These are phyloP conservation scores for Rostrohypoxylon terebratum DNA, from an alignment of 495 filamentous ascomycete genomes.

Conservation along the genomic window DNA sequence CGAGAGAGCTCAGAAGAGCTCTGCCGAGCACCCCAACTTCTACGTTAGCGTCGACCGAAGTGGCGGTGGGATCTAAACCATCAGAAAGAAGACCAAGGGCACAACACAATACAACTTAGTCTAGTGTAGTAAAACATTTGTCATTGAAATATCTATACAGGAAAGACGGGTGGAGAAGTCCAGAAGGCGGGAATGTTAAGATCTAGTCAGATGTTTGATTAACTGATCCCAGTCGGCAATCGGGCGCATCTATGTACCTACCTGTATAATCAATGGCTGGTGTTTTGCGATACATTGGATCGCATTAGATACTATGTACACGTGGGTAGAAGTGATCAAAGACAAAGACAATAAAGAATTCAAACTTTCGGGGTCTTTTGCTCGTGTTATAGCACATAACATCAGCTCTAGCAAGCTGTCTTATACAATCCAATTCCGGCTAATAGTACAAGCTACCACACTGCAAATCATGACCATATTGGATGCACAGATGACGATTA, in stretches of 20 bases:
- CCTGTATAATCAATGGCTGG: background rate
- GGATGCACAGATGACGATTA: constrained; percentile 18
- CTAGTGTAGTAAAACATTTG: background rate
- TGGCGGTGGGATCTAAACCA: constrained; percentile 57
- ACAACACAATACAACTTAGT: background rate
- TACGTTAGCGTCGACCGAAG: constrained; percentile 64
- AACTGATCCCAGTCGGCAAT: no score
- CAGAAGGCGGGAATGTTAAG: background rate
- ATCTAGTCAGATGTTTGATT: background rate
- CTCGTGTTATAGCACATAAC: constrained; percentile 9
- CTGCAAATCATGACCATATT: constrained; percentile 22
- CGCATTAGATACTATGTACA: background rate
- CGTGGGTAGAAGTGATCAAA: background rate
- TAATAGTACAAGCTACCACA: constrained; percentile 30
- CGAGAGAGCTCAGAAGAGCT: constrained; percentile 55
- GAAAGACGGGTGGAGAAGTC: background rate
- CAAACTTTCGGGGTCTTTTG: background rate
- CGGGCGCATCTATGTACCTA: background rate
- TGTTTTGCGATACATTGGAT: background rate
- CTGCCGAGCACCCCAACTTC: constrained; percentile 42
- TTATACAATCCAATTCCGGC: constrained; percentile 25
- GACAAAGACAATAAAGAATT: background rate
- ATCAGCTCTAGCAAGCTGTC: constrained; percentile 24
- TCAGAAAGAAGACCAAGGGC: background rate
- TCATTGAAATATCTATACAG: background rate